A percentile compares a stretch with the other conserved stretches of the same genome.
Evolutionary conservation across 2,329 filamentous ascomycete genomes (phyloP).

Genomic region (Aspergillus neotritici): DNA sequence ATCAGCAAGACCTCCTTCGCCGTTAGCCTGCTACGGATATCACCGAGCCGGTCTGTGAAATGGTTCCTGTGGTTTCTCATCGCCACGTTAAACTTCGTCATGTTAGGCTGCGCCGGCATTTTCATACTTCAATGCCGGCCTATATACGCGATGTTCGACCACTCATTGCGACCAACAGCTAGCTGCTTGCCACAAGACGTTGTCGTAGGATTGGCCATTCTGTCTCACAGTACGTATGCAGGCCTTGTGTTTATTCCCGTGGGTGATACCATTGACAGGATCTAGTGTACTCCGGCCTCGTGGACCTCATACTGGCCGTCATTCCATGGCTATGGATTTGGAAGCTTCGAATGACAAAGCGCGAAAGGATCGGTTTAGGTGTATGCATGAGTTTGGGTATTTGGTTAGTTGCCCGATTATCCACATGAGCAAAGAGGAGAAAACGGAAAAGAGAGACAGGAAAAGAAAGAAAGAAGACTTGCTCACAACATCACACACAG

Average conservation of each 20-base stretch:
- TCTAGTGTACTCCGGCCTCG: constrained; percentile 17
- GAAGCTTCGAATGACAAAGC: constrained; percentile 22
- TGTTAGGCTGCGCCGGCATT: constrained; percentile 17
- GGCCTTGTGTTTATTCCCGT: no score
- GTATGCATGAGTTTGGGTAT: constrained; percentile 25
- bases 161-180: constrained; percentile 7
- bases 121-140: constrained; percentile 19
- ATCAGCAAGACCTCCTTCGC: constrained; percentile 23
- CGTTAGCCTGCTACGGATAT: constrained; percentile 20
- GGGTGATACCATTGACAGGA: neutral
- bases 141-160: constrained; percentile 14
- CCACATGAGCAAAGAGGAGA: no score
- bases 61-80: constrained; percentile 21
- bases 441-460: no score
- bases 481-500: constrained; percentile 4
- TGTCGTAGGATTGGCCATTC: constrained; percentile 16
- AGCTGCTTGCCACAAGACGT: constrained; percentile 17
- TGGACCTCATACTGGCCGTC: constrained; percentile 25
- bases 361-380: constrained; percentile 23
- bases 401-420: constrained; percentile 14
- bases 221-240: constrained; percentile 15
- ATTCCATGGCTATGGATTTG: constrained; percentile 24
- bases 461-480: no score
- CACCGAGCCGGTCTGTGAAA: constrained; percentile 17
- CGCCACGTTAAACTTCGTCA: constrained; percentile 20